Evolutionary conservation across 768 basidiomycete species (phyloP).

Genomic region (Boletus huronensis): DNA sequence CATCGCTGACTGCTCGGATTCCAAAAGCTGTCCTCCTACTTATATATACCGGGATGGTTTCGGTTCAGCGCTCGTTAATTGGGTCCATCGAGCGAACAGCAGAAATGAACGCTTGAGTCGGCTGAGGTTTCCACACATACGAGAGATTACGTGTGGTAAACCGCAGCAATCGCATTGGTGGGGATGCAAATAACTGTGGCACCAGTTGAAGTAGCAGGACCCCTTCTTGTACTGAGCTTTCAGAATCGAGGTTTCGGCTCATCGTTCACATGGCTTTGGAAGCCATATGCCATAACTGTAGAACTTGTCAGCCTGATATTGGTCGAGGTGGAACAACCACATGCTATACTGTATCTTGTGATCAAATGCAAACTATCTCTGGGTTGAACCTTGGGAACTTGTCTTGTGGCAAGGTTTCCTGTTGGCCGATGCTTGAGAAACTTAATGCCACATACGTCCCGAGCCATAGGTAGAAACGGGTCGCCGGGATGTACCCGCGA

Average conservation of each 20-base stretch:
- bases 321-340: not conserved
- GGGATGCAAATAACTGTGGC: not conserved
- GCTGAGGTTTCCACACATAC: not conserved
- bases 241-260: not conserved
- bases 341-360: not conserved
- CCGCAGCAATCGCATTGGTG: not conserved
- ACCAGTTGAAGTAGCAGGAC: not conserved
- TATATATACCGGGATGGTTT: conserved; percentile 11
- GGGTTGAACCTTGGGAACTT: not conserved
- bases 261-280: not conserved
- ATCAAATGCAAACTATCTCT: not conserved
- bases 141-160: not conserved
- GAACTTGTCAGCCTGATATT: not conserved
- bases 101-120: not conserved
- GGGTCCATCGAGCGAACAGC: not conserved
- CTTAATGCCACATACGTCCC: not conserved
- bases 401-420: not conserved
- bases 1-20: not conserved
- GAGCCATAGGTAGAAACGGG: not conserved
- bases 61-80: not conserved
- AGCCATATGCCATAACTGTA: not conserved
- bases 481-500: not conserved
- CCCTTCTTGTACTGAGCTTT: not conserved
- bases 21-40: not conserved
- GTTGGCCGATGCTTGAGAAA: not conserved